phyloP scores from a whole-genome alignment of 257 asterid species.

The Striga asiatica region DNA sequence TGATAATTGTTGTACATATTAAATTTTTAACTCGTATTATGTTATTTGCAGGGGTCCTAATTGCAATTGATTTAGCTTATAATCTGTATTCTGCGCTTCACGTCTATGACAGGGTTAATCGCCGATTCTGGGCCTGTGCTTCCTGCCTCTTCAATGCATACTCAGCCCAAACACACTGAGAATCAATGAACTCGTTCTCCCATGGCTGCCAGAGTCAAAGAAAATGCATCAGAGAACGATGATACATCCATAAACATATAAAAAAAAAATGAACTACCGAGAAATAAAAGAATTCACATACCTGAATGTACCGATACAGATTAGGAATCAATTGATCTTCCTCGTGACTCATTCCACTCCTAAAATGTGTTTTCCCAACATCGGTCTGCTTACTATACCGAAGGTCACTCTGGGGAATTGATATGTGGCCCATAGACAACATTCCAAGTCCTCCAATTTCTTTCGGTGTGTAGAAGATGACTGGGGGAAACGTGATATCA shows the following conservation, averaged over 20 bases:
- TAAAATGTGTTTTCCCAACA: slow-evolving; percentile 92
- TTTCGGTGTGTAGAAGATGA: slow-evolving; percentile 92
- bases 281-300: slow-evolving; percentile 10
- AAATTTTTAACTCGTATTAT: background rate
- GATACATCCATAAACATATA: background rate
- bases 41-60: slow-evolving; percentile 75
- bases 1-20: background rate
- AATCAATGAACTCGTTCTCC: slow-evolving; percentile 98
- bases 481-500: slow-evolving; percentile 83
- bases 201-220: slow-evolving; percentile 55
- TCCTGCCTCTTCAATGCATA: slow-evolving; percentile 98
- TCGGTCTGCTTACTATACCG: slow-evolving; percentile 94
- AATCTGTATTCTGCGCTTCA: slow-evolving; percentile 93
- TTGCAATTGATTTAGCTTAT: slow-evolving; percentile 91
- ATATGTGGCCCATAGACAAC: slow-evolving; percentile 98
- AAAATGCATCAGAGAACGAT: slow-evolving; percentile 7
- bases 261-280: background rate
- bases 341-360: slow-evolving; percentile 99
- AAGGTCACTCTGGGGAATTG: slow-evolving; percentile 98
- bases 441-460: slow-evolving; percentile 99
- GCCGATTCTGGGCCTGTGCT: slow-evolving; percentile 96
- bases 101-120: slow-evolving; percentile 90
- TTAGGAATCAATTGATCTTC: slow-evolving; percentile 98
- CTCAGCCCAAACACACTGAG: slow-evolving; percentile 99
- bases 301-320: slow-evolving; percentile 96